Base-by-base conservation (phyloP, 257 asterid genomes). In the Forsythia suspensa region DNA sequence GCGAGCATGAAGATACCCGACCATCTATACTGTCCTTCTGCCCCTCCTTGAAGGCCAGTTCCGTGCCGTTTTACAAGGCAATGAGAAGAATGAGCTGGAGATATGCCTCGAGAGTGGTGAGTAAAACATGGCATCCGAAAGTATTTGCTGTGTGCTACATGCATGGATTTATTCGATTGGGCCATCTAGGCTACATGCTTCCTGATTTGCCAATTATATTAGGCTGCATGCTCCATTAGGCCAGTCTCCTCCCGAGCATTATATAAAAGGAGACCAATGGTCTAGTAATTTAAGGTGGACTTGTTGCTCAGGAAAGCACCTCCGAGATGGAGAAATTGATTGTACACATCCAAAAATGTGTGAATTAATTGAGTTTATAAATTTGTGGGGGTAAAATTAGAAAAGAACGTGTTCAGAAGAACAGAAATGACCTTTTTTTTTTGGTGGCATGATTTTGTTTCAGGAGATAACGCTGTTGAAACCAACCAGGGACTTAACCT, bases 401-500 rank as follows among this genome's bases (percentile, higher is more conserved):
- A 68, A 80, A 63, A 39, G 70, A 74, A 70, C 38, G 36, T 63
- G 75, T 29, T 69, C 15, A 59, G 75, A 83, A 77, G 78, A 77
- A 80, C 59, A 68, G 73, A 76, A 84, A 75, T 65, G 76, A 84
- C 79, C 85, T 70, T 79, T 41, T 76, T 61, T 82, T 70, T 70
- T 77, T 52, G 75, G 75, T 77, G 70, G 75, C 68, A 15, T 86
- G 41, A 73, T 76, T 85, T 79, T 71, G 65, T 78, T 89, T 91
- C 92, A 95, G 98, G 99, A 76, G 98, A 93, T 88, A 85, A 87
- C 76, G 85, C 95, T 71, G 96, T 95, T 71, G 91, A 89, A 81
- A 95, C 99, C 76, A 89, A 89, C 87, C 99, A 95, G 82, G 99
- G 99, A 59, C 94, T 87, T 76, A 78, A 90, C 86, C 94, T 93